These are phyloP conservation scores for Helicocarpus griseus DNA, from an alignment of 2,329 filamentous ascomycete species.

Conservation along the genomic window DNA sequence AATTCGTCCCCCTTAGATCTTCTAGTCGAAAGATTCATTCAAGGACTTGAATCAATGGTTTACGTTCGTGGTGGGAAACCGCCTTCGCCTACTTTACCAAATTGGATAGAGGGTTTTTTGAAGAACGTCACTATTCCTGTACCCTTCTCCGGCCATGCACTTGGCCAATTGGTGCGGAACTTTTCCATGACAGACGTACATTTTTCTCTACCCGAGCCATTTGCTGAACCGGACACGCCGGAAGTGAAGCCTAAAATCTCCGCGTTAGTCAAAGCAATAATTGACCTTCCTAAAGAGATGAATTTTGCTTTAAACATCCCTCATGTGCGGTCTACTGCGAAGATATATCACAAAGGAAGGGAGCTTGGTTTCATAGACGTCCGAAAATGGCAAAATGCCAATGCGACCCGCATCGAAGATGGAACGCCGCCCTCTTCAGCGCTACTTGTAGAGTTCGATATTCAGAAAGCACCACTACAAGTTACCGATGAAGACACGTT, in stretches of 20 bases:
- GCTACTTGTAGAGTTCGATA: slow-evolving; percentile 64
- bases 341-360: slow-evolving; percentile 67
- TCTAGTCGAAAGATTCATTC: slow-evolving; percentile 70
- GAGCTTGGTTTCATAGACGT: slow-evolving; percentile 77
- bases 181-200: slow-evolving; percentile 80
- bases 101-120: slow-evolving; percentile 73
- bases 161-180: slow-evolving; percentile 76
- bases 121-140: slow-evolving; percentile 74
- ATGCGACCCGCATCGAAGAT: slow-evolving; percentile 60
- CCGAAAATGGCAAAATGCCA: slow-evolving; percentile 71
- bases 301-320: slow-evolving; percentile 75
- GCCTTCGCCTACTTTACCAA: slow-evolving; percentile 58
- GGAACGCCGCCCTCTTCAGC: slow-evolving; percentile 49
- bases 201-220: slow-evolving; percentile 72
- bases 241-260: slow-evolving; percentile 69
- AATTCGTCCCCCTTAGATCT: slow-evolving; percentile 74
- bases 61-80: slow-evolving; percentile 71
- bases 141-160: slow-evolving; percentile 69
- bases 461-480: slow-evolving; percentile 69
- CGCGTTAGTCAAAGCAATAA: slow-evolving; percentile 69
- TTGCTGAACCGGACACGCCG: slow-evolving; percentile 64
- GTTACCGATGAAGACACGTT: slow-evolving; percentile 75
- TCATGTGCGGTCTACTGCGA: slow-evolving; percentile 63
- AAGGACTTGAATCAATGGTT: slow-evolving; percentile 66
- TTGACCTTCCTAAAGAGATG: slow-evolving; percentile 73